Base-by-base conservation (phyloP, 1,139 yeast genomes). In the Diutina pseudorugosa region DNA sequence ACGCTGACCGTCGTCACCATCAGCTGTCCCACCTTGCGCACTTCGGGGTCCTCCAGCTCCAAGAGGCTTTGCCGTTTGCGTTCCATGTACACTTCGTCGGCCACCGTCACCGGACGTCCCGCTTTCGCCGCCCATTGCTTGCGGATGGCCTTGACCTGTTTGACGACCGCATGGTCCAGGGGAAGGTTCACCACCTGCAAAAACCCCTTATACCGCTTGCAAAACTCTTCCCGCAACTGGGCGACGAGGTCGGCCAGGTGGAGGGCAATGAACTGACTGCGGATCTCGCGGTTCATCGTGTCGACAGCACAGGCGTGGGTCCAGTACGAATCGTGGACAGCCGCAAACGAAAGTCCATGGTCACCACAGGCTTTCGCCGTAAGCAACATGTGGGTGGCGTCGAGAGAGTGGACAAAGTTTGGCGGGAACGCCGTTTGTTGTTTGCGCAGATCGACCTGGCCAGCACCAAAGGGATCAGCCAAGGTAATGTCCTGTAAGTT, bases 281-380 rank as follows among this genome's bases (percentile, higher is more conserved):
- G 80, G 57, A 93, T 72, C 51, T 77, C 71, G n/a, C 61, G 62
- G 65, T 84, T 89, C 94, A 93, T 85, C 7, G 61, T 64, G 57
- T 83, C 85, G 40, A 93, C 82, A 63, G 88, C 94, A 45, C 81
- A 72, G 0, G 98, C 97, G 66, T 94, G 98, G 0, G 98, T 90
- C 99, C 99, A 93, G 65, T 88, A 93, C 1, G 98, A 91, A 66
- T 93, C 99, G 67, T 93, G 99, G 40, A 93, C 99, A 0, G 98
- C 84, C 0, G 98, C 97, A 73, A 94, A 93, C n/a, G 82, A 73
- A 53, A 93, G 66, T 0, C 79, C 81, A 4, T 65, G 64, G 50
- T 80, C 75, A n/a, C 85, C 81, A 66, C 97, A 90, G 23, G 81
- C 82, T 51, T 81, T 73, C 0, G 98, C 95, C 11, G 96, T 85